Base-by-base conservation (phyloP, 768 basidiomycete genomes). In the Galerina marginata region DNA sequence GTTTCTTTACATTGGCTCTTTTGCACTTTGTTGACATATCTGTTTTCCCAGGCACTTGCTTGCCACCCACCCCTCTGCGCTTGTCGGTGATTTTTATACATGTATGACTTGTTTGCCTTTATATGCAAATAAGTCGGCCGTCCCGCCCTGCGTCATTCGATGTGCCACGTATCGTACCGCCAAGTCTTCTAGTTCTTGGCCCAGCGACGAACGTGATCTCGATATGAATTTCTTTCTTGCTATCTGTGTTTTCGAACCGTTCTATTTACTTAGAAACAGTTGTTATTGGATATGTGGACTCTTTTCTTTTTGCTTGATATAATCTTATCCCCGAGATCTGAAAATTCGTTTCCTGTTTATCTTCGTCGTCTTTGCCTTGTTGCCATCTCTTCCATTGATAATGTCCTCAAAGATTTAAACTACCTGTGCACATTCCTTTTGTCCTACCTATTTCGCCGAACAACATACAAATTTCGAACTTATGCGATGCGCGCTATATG, bases 91-190 rank as follows among this genome's bases (percentile, higher is more conserved):
- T 61, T 62, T 60, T 33, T 33, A 33, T 61, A 52, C 63, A 62
- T 66, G 54, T 67, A 68, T 68, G 69, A 65, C 67, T 59, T 68
- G 45, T 65, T 72, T 67, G 74, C 63, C 33, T 63, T 33, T 7
- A 33, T 40, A 9, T 42, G 37, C 61, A 64, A 57, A 59, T 65
- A 68, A 71, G 69, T 70, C 65, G 61, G 71, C 73, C 73, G 73
- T 75, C 77, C 69, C 78, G 79, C 74, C 79, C 70, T 71, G 79
- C 80, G 71, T 77, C 78, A 79, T 79, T 80, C 83, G 82, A 76
- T 77, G 87, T 84, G 74, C 85, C 81, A 77, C 80, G 85, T 83
- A 77, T 81, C 86, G 84, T 87, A 84, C 84, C 82, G 87, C 82
- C 83, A 73, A 76, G 81, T 73, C 71, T 67, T 67, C 4, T 33